Evolutionary conservation across 2,329 filamentous ascomycete species (phyloP), one percentile per base, ranked within the genome.

Genomic region (Aureobasidium sp.): DNA sequence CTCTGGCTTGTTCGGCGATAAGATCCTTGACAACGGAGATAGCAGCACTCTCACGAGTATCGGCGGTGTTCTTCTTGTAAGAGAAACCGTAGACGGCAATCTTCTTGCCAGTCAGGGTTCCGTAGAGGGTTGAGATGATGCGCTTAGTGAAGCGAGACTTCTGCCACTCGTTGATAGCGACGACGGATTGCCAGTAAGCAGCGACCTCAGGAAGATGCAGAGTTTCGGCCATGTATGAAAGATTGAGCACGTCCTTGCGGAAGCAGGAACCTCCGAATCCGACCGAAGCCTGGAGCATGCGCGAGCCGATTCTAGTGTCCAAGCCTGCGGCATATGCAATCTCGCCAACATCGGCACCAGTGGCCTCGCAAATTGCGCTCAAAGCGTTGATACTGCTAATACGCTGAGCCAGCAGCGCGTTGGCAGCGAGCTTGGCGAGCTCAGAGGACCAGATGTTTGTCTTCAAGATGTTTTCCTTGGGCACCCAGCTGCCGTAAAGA

Each of bases 231-330:
- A 92, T 79, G 74, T 92, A 91, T 21, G 86, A 82, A 41, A 93
- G 76, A 72, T 83, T 88, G 53, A 89, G 78, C 45, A 91, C 83
- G 70, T 93, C 89, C 74, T 93, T 93, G 73, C 87, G 85, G 79
- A 93, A 91, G 74, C 89, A 93, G 64, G 85, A 88, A 25, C 89
- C 89, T 60, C 89, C 89, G 68, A 92, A 93, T 16, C 89, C 89
- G 37, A 91, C 82, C 42, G 85, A 86, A 7, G 89, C 85, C 73
- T 88, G 86, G 42, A 93, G 78, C 74, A 91, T 89, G 71, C 86
- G 84, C 64, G 82, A 78, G 7, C 89, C 89, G 62, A 93, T 89
- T 54, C 89, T 82, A 8, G 80, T 79, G 68, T 93, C 89, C 44
- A 68, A 64, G 54, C 89, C 89, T 34, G 89, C 80, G 6, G 85